phyloP scores from a whole-genome alignment of 2,329 filamentous ascomycete species.

The Apiospora arundinis region DNA sequence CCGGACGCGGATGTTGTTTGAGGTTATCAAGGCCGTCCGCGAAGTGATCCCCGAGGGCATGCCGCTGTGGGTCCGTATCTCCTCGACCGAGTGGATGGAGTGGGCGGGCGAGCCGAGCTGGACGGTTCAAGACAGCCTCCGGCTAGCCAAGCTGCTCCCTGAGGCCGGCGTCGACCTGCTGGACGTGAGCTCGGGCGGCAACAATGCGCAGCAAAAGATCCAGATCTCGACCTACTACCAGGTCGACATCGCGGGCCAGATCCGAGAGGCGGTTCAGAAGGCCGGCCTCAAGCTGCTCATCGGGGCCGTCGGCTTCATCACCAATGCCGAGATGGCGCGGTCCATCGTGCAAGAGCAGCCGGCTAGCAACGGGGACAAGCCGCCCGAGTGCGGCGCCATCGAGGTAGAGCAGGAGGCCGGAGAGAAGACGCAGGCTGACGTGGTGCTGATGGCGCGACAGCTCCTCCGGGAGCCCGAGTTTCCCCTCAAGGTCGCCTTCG shows the following conservation, averaged over 20 bases:
- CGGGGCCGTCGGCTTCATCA: conserved; percentile 77
- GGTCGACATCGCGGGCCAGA: conserved; percentile 71
- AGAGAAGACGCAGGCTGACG: conserved; percentile 60
- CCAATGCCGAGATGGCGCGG: conserved; percentile 70
- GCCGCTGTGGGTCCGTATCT: conserved; percentile 73
- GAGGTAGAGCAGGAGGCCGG: conserved; percentile 50
- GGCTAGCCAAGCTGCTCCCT: conserved; percentile 73
- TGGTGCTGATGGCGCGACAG: conserved; percentile 76
- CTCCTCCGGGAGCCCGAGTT: conserved; percentile 85
- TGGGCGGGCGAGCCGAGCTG: conserved; percentile 63
- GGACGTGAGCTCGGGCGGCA: conserved; percentile 81
- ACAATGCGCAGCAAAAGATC: conserved; percentile 67
- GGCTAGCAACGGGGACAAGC: conserved; percentile 47
- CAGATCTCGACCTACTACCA: conserved; percentile 72
- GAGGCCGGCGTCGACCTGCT: conserved; percentile 79
- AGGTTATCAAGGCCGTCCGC: conserved; percentile 69
- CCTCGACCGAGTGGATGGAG: conserved; percentile 75
- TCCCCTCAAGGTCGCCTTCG: conserved; percentile 74
- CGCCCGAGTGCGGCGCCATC: conserved; percentile 43
- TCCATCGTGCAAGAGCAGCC: conserved; percentile 54
- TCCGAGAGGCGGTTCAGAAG: conserved; percentile 69
- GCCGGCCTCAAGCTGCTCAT: conserved; percentile 64
- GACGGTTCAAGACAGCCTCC: conserved; percentile 72
- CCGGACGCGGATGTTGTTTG: conserved; percentile 69
- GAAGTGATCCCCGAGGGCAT: conserved; percentile 65